Percentiles rank a stretch among this genome's conserved stretches.
phyloP scores from a whole-genome alignment of 345 rosid species.

The Salix suchowensis region DNA sequence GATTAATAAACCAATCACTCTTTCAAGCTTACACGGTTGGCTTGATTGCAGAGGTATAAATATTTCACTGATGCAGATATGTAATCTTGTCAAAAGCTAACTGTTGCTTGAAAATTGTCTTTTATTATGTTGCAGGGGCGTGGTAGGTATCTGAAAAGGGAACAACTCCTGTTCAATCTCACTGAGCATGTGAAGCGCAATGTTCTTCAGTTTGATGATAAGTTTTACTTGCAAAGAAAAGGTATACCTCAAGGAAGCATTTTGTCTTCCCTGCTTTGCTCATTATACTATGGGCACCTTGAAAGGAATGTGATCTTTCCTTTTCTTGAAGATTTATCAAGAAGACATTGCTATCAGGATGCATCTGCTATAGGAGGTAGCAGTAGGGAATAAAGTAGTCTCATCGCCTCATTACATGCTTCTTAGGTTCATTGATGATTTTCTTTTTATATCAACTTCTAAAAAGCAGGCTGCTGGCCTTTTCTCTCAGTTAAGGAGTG shows the following conservation, averaged over 20 bases:
- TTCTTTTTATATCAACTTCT: slow-evolving; percentile 75
- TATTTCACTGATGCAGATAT: neutral
- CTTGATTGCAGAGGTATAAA: neutral
- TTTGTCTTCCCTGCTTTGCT: slow-evolving; percentile 68
- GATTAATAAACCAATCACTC: neutral
- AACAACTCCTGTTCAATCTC: slow-evolving; percentile 34
- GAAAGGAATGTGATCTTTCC: slow-evolving; percentile 67
- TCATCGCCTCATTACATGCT: slow-evolving; percentile 39
- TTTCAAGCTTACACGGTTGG: neutral
- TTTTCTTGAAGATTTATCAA: slow-evolving; percentile 38
- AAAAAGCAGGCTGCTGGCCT: slow-evolving; percentile 55
- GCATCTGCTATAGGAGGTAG: slow-evolving; percentile 4
- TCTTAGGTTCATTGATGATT: slow-evolving; percentile 73
- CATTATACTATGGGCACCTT: slow-evolving; percentile 70
- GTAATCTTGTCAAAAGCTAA: neutral
- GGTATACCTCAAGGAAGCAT: slow-evolving; percentile 92
- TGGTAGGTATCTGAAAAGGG: slow-evolving; percentile 19
- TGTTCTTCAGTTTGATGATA: slow-evolving; percentile 45
- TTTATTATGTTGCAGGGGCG: slow-evolving; percentile 8
- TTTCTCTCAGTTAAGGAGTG: slow-evolving; percentile 41
- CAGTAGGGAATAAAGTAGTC: slow-evolving; percentile 17
- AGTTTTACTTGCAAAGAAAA: slow-evolving; percentile 49
- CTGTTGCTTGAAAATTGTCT: neutral
- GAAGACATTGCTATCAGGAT: slow-evolving; percentile 1
- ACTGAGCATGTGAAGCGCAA: slow-evolving; percentile 61